phyloP scores from a whole-genome alignment of 2,329 filamentous ascomycete species.

The Aspergillus aculeatinus region DNA sequence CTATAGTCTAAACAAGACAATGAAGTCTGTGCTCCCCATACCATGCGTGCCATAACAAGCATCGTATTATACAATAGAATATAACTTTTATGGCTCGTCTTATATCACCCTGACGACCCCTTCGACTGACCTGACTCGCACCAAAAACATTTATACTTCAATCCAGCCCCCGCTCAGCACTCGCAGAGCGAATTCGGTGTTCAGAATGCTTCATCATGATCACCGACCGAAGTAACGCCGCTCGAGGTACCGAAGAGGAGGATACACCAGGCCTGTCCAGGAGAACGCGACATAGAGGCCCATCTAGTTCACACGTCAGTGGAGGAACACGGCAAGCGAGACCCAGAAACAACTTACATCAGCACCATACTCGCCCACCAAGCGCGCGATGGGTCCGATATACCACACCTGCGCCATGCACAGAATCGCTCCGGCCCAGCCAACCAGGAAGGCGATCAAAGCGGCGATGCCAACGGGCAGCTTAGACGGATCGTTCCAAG shows the following conservation, averaged over 20 bases:
- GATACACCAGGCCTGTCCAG: conserved; percentile 59
- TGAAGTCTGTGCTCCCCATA: too few relatives aligned
- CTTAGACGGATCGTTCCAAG: conserved; percentile 59
- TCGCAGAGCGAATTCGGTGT: neutral
- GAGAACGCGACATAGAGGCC: conserved; percentile 61
- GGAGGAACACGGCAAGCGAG: neutral
- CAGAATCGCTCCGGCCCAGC: conserved; percentile 64
- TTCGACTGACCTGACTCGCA: neutral
- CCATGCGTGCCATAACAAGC: too few relatives aligned
- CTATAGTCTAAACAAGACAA: too few relatives aligned
- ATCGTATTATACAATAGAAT: too few relatives aligned
- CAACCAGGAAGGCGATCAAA: conserved; percentile 60
- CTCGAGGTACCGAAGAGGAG: conserved; percentile 54
- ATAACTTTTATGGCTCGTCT: neutral
- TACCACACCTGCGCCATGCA: conserved; percentile 72
- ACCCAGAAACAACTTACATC: conserved; percentile 47
- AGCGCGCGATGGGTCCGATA: conserved; percentile 60
- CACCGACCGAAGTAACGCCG: conserved; percentile 51
- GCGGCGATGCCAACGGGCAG: conserved; percentile 64
- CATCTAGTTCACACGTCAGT: conserved; percentile 39
- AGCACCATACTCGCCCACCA: conserved; percentile 58
- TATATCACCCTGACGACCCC: neutral
- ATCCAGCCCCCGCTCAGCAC: neutral
- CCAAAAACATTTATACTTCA: neutral
- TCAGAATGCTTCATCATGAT: neutral